A percentile compares a stretch with the other conserved stretches of the same genome.
Evolutionary conservation across 2,329 filamentous ascomycete genomes (phyloP).

Genomic region (Dothideomycetes sp.): DNA sequence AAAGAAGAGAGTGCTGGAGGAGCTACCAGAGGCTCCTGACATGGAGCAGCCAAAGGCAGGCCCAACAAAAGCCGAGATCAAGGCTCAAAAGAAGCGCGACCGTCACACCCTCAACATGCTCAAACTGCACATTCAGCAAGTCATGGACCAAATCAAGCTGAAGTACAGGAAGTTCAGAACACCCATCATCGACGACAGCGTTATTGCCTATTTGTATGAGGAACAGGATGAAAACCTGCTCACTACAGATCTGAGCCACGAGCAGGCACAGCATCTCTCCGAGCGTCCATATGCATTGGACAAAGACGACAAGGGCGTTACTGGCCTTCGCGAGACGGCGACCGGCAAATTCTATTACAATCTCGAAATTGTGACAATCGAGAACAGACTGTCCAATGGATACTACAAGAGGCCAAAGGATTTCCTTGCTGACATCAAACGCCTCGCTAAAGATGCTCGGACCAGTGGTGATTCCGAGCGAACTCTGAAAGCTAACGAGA

Average conservation of each 20-base stretch:
- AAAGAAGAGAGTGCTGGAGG: constrained; percentile 73
- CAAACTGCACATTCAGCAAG: constrained; percentile 80
- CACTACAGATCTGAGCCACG: constrained; percentile 47
- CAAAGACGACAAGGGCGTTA: constrained; percentile 66
- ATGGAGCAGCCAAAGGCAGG: constrained; percentile 47
- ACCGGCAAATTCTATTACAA: constrained; percentile 91
- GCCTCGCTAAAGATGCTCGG: constrained; percentile 73
- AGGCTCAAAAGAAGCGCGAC: constrained; percentile 69
- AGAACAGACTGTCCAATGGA: constrained; percentile 91
- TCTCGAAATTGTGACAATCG: constrained; percentile 81
- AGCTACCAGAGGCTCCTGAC: constrained; percentile 53
- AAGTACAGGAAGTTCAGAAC: constrained; percentile 83
- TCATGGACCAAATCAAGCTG: constrained; percentile 92
- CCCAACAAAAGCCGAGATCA: constrained; percentile 69
- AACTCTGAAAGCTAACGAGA: constrained; percentile 78
- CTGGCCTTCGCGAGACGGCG: constrained; percentile 62
- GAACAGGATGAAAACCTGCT: constrained; percentile 64
- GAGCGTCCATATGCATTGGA: constrained; percentile 68
- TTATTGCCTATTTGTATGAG: constrained; percentile 72
- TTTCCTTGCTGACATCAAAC: constrained; percentile 78
- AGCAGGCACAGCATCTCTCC: constrained; percentile 42
- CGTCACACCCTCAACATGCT: constrained; percentile 73
- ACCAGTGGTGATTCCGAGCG: constrained; percentile 73
- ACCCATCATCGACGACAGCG: constrained; percentile 61
- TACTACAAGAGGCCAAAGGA: constrained; percentile 88